Conservation (phyloP, 257 asterid species). For the Scutellaria minor region DNA sequence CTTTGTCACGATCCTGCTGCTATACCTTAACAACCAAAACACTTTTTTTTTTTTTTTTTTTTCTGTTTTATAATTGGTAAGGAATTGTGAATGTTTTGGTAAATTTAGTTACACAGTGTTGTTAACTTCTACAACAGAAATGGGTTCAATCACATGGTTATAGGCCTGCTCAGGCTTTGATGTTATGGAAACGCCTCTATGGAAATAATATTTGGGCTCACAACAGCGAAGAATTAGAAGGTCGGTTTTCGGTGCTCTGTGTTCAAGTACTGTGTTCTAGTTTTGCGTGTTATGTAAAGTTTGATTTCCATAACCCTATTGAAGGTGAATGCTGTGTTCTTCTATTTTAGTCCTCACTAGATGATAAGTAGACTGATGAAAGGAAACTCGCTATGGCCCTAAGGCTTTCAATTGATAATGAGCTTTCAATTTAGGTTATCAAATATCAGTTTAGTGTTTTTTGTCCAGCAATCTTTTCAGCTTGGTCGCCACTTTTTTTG, state of each 20-base stretch:
- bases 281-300: conserved; percentile 7
- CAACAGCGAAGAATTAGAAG: conserved; percentile 70
- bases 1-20: background rate
- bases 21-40: no score
- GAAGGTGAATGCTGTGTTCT: conserved; percentile 6
- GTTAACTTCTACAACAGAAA: conserved; percentile 54
- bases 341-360: background rate
- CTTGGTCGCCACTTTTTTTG: background rate
- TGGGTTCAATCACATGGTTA: conserved; percentile 88
- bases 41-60: conserved; percentile 8
- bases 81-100: background rate
- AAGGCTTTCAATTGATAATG: background rate
- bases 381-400: conserved; percentile 6
- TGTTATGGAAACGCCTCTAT: conserved; percentile 93
- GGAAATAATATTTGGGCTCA: conserved; percentile 82
- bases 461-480: background rate
- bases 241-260: conserved; percentile 38
- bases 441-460: background rate
- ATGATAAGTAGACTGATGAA: background rate
- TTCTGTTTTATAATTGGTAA: background rate
- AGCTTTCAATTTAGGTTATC: background rate
- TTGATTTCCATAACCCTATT: conserved; percentile 7
- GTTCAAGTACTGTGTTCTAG: background rate
- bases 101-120: background rate
- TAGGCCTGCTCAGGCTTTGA: conserved; percentile 91